phyloP scores from a whole-genome alignment of 441 rosid genomes.

The Gossypium trilobum region DNA sequence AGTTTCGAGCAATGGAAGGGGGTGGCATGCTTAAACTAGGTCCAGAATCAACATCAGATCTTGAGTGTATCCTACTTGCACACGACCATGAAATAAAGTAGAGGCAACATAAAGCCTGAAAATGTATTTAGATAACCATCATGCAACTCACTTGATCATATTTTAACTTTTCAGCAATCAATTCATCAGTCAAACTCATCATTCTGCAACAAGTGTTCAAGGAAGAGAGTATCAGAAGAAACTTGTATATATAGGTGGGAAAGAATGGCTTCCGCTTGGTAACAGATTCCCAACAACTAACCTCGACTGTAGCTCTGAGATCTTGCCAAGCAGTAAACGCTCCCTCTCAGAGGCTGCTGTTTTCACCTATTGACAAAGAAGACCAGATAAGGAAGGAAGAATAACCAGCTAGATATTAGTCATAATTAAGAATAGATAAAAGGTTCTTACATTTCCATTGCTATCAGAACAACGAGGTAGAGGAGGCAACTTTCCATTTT shows the following conservation, averaged over 20 bases:
- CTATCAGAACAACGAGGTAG: conserved; percentile 47
- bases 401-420: background rate
- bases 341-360: conserved; percentile 60
- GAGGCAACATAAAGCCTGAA: background rate
- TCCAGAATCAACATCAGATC: background rate
- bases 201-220: conserved; percentile 42
- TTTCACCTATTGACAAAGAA: conserved; percentile 49
- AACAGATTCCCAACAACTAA: conserved; percentile 24
- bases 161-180: conserved; percentile 59
- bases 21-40: background rate
- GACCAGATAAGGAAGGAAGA: conserved; percentile 10
- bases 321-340: conserved; percentile 48
- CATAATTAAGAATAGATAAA: background rate
- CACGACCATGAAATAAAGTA: background rate
- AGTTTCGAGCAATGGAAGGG: background rate
- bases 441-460: conserved; percentile 62
- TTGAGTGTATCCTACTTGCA: background rate
- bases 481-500: conserved; percentile 80
- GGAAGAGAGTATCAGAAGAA: conserved; percentile 1
- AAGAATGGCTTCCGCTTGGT: background rate
- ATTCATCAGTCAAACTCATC: conserved; percentile 59
- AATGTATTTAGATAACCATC: background rate
- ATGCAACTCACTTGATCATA: conserved; percentile 48
- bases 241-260: background rate
- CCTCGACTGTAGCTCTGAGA: conserved; percentile 76